Evolutionary conservation across 805 yeast genomes (phyloP), one percentile per base, ranked within the genome.

Genomic region (Dipodascus geniculatus): DNA sequence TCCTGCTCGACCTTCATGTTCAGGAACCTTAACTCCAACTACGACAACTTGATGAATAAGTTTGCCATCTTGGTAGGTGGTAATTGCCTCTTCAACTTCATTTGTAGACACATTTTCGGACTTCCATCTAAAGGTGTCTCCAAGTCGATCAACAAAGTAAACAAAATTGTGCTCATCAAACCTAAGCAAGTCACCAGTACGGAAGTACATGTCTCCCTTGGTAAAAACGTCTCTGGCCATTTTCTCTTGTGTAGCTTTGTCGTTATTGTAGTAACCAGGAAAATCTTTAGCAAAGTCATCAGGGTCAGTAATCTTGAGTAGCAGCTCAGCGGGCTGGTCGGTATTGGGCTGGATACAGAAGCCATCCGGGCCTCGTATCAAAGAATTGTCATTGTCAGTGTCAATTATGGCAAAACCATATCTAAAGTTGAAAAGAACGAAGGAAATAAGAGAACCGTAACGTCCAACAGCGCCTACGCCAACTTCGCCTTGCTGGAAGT

Each of bases 41-140:
- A 87, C 89, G 11, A 83, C 79, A 57, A 84, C 87, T 56, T 76
- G 75, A 50, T 85, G 71, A 23, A 69, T 59, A 22, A 68, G 71
- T 22, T 69, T 67, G 31, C 65, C 57, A 22, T 67, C 70, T 24
- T 71, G 65, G 2, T 69, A 55, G 6, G 44, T 6, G 6, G 44
- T 38, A 51, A 71, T 65, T 68, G 78, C 74, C 63, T 83, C 85
- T 65, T 91, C 97, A 42, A 90, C 96, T 70, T 90, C 97, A 33
- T 90, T 83, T 14, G 97, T 89, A 17, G 93, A 82, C 9, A 91
- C 96, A 67, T 90, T 90, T 70, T 90, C 98, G 1, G 95, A 85
- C 71, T 88, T 91, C 98, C 98, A 90, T 61, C 98, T 76, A 72
- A 86, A 90, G 0, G 97, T 91, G 65, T 90, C 98, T 47, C 98